A percentile compares a stretch with the other conserved stretches of the same genome.
phyloP scores from a whole-genome alignment of 2,329 filamentous ascomycete genomes.

The Colletotrichum shisoi region DNA sequence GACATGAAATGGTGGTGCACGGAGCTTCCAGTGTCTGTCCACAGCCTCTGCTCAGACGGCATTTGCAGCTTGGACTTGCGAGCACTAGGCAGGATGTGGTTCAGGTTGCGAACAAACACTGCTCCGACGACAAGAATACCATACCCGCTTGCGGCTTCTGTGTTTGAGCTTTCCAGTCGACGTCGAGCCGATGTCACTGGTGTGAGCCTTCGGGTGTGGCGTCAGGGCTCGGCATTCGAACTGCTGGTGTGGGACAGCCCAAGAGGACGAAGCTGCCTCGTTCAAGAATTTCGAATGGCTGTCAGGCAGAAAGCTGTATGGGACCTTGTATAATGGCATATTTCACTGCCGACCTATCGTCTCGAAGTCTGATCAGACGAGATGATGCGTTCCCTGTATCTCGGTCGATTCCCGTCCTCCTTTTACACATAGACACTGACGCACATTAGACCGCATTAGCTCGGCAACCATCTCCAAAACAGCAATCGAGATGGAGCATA shows the following conservation, averaged over 20 bases:
- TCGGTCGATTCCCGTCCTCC: not conserved
- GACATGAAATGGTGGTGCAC: not conserved
- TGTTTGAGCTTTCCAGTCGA: conserved; percentile 1
- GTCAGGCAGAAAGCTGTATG: no score
- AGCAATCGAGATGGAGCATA: not conserved
- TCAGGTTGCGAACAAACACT: conserved; percentile 16
- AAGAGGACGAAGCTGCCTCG: not conserved
- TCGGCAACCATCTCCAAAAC: not conserved
- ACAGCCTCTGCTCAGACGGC: conserved; percentile 3
- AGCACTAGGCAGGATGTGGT: conserved; percentile 26
- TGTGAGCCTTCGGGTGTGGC: not conserved
- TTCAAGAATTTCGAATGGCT: not conserved
- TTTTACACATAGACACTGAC: not conserved
- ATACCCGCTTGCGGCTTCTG: not conserved
- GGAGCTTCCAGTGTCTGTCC: not conserved
- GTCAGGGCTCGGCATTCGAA: not conserved
- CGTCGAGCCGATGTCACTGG: conserved; percentile 3
- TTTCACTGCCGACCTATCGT: not conserved
- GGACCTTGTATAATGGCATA: not conserved
- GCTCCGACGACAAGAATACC: not conserved
- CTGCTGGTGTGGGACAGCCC: no score
- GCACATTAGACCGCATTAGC: conserved; percentile 9
- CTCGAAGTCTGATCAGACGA: not conserved
- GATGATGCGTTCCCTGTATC: not conserved
- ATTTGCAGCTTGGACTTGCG: not conserved